Evolutionary conservation across 352 stramenopile genomes (phyloP).

Genomic region (Globisporangium polare): DNA sequence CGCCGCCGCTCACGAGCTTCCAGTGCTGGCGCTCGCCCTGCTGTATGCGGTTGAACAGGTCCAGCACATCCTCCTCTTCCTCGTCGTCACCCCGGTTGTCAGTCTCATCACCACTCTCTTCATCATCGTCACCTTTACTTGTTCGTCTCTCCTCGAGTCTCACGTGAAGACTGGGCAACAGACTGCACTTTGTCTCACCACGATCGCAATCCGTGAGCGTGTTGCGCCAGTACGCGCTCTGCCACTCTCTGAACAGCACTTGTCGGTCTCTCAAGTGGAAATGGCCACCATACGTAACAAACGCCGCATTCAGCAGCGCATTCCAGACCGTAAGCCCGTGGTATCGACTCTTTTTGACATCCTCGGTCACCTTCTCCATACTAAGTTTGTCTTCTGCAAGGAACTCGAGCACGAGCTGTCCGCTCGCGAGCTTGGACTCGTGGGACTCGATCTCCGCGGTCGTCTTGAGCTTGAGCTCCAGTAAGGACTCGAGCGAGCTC

Average conservation of each 20-base stretch:
- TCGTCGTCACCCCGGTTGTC: not conserved
- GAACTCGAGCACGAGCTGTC: conserved; percentile 28
- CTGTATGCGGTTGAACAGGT: not conserved
- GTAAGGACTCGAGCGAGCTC: conserved; percentile 20
- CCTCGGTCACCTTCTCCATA: conserved; percentile 14
- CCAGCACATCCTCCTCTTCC: not conserved
- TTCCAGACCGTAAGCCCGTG: conserved; percentile 47
- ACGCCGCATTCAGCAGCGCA: conserved; percentile 39
- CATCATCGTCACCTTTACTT: not conserved
- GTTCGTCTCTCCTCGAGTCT: conserved; percentile 10
- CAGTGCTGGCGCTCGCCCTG: not conserved
- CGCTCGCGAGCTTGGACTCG: conserved; percentile 23
- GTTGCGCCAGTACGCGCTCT: conserved; percentile 7
- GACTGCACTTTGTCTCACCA: conserved; percentile 9
- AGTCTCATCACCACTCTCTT: not conserved
- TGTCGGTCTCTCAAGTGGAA: conserved; percentile 17
- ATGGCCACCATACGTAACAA: conserved; percentile 29
- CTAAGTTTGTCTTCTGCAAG: conserved; percentile 32
- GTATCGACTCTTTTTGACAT: conserved; percentile 15
- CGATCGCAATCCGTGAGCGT: not conserved
- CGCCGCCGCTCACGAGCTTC: conserved; percentile 25
- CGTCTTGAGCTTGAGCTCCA: conserved; percentile 25
- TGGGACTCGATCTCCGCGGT: conserved; percentile 36
- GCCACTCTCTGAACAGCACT: conserved; percentile 21
- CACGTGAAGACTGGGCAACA: conserved; percentile 23